Evolutionary conservation across 768 basidiomycete species (phyloP), one percentile per base, ranked within the genome.

Genomic region (Mycena pura): DNA sequence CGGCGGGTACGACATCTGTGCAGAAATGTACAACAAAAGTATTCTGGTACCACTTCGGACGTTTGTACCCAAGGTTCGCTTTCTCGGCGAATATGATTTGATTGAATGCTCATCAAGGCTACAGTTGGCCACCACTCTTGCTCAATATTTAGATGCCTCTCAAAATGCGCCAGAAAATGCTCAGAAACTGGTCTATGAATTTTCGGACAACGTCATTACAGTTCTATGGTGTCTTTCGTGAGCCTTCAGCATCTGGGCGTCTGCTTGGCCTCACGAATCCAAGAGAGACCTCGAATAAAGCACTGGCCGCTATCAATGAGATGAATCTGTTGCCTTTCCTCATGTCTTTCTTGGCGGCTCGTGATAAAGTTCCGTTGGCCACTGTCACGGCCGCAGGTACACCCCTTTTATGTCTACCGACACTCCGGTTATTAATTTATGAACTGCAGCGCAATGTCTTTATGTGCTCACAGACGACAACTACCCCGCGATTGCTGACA

Each of bases 1-100:
- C 70, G 96, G 95, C 15, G 96, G 96, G 50, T 92, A 93, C 71
- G 95, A 97, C 65, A 91, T 97, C 45, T 96, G 95, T 68, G 93
- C 91, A 1, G 94, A 97, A 74, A 96, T 98, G 93, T 96, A 90
- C 77, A 97, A 98, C 74, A 97, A 97, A 78, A 93, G 92, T 66
- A 88, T 97, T 43, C 79, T 97, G 48, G 82, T 87, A 6, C 92
- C 92, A 3, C 74, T 95, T 58, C 86, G 81, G 66, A 81, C 84
- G 0, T 92, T 93, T 68, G 81, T 95, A 17, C 89, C 91, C 7
- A 95, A 93, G 80, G 94, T 92, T 64, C 39, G 73, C 3, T 13
- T 32, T 31, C 21, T 24, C 24, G 24, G 29, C 29, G 10, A 11
- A 7, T 15, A 21, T 36, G 40, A 57, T 36, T 38, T 14, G 24